Evolutionary conservation across 768 basidiomycete genomes (phyloP).

Genomic region (Boletales sp.): DNA sequence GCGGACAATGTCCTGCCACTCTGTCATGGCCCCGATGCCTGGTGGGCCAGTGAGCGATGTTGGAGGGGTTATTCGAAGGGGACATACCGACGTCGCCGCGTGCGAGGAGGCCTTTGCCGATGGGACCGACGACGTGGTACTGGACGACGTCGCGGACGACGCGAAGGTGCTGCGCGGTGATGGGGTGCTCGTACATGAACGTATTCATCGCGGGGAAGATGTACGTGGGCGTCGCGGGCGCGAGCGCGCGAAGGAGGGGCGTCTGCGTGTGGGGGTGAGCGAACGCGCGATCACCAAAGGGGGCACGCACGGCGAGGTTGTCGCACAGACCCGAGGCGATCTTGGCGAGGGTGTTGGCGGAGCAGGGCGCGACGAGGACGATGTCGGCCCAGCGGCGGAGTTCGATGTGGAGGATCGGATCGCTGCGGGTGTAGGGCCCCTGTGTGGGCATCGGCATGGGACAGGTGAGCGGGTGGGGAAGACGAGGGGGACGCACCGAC

Average conservation of each 20-base stretch:
- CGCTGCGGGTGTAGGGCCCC: constrained; percentile 73
- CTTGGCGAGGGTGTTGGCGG: constrained; percentile 95
- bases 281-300: too few relatives aligned
- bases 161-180: constrained; percentile 81
- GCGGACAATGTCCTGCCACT: constrained; percentile 86
- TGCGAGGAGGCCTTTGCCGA: constrained; percentile 82
- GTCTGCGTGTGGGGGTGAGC: constrained; percentile 38
- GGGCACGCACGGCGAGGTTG: constrained; percentile 64
- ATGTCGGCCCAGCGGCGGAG: constrained; percentile 92
- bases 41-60: background rate
- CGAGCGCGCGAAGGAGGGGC: constrained; percentile 78
- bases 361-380: constrained; percentile 92
- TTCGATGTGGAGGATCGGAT: constrained; percentile 96
- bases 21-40: constrained; percentile 95
- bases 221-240: constrained; percentile 82
- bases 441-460: constrained; percentile 24
- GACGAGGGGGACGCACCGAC: constrained; percentile 54
- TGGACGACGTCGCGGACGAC: constrained; percentile 69
- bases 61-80: background rate
- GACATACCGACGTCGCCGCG: constrained; percentile 86
- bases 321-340: constrained; percentile 87
- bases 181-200: constrained; percentile 92
- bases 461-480: background rate
- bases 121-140: constrained; percentile 83
- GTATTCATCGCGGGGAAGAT: constrained; percentile 99